Evolutionary conservation across 192 early-diverging fungal genomes (phyloP), one percentile per base, ranked within the genome.

Genomic region (Chytriomyces sp.): DNA sequence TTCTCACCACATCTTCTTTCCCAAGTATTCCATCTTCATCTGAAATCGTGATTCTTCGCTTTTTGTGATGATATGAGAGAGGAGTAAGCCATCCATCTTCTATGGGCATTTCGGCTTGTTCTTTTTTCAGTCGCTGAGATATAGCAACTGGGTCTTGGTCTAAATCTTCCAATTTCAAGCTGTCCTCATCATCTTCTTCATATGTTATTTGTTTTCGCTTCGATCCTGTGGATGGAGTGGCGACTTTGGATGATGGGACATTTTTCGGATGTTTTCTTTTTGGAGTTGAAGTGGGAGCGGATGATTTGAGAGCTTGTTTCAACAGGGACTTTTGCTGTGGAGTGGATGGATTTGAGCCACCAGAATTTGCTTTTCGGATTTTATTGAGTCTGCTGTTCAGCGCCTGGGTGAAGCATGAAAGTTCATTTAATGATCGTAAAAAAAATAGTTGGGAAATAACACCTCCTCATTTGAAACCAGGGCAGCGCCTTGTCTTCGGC

Each of bases 31-130:
- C 57, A 45, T 8, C 73, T 26, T 47, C 71, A 64, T 63, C 45
- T 9, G 13, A 57, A 60, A 62, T 75, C 73, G 16, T 18, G 16
- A 61, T 5, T 48, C 73, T 64, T 50, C 73, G 26, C 64, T 66
- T 64, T 13, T 70, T 70, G 3, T 45, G 53, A 6, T 28, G 10
- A 63, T 45, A 75, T 11, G 13, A 9, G 7, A 24, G 45, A 7
- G 64, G 73, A 47, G 73, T 75, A 44, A 75, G 20, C 73, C 73
- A 75, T 13, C 73, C 73, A 16, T 75, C 73, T 49, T 66, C 64
- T 50, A 11, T 48, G 1, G 16, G 44, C 73, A 75, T 49, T 28
- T 16, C 53, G n/a, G 28, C 53, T 13, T 62, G 24, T n/a, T 8
- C 18, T 2, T 18, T 35, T 35, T 35, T 35, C 35, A 35, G 35